Percentiles rank a stretch among this genome's conserved stretches.
phyloP scores from a whole-genome alignment of 306 rosid species.

The Cercis canadensis region DNA sequence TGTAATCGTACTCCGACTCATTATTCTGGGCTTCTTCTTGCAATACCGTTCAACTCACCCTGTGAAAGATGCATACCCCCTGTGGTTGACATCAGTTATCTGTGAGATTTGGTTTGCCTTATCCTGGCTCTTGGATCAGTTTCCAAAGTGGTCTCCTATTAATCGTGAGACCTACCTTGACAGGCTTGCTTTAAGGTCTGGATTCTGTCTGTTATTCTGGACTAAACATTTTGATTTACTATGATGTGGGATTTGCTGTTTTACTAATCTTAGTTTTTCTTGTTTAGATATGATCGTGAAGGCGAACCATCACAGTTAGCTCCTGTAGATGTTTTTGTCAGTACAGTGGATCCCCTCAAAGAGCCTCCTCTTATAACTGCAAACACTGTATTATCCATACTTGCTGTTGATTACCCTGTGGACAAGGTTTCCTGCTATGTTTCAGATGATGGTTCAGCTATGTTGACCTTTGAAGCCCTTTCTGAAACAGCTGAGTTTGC shows the following conservation, averaged over 20 bases:
- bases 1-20: constrained; percentile 89
- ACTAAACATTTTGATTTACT: constrained; percentile 15
- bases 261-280: constrained; percentile 37
- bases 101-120: constrained; percentile 99
- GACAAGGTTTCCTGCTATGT: constrained; percentile 99
- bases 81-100: constrained; percentile 94
- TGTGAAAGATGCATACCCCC: constrained; percentile 87
- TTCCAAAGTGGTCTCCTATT: constrained; percentile 94
- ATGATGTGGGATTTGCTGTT: constrained; percentile 20
- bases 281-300: constrained; percentile 85
- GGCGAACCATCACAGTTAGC: constrained; percentile 97
- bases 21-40: constrained; percentile 90
- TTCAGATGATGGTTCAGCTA: constrained; percentile 99
- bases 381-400: constrained; percentile 98
- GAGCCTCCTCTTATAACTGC: constrained; percentile 98
- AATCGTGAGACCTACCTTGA: constrained; percentile 98
- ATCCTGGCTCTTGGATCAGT: constrained; percentile 99
- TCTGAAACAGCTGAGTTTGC: constrained; percentile 99
- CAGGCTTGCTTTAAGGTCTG: constrained; percentile 84
- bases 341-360: constrained; percentile 99
- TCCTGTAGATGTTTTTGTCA: constrained; percentile 91
- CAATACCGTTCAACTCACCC: constrained; percentile 98
- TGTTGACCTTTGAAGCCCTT: constrained; percentile 95
- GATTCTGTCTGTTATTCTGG: constrained; percentile 18
- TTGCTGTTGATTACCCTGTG: constrained; percentile 98